These are phyloP conservation scores for Leccinum fuscescens DNA, from an alignment of 1,284 basidiomycete species.

Conservation along the genomic window DNA sequence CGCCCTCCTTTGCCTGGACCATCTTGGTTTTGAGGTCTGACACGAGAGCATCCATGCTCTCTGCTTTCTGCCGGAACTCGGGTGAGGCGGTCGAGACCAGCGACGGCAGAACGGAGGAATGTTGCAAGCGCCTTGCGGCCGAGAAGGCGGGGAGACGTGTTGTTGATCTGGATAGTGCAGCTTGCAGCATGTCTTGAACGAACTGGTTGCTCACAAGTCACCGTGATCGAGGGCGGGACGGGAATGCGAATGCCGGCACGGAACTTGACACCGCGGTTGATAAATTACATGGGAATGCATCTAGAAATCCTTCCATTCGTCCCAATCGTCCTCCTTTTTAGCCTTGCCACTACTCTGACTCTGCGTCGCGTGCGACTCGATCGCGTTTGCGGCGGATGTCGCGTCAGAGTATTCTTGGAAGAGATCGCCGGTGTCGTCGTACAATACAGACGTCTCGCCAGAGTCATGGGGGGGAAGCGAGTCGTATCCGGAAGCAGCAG, in stretches of 20 bases:
- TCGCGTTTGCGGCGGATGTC: slow-evolving; percentile 9
- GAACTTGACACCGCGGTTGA: slow-evolving; percentile 17
- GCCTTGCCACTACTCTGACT: slow-evolving; percentile 25
- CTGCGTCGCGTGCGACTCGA: slow-evolving; percentile 22
- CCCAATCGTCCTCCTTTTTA: slow-evolving; percentile 60
- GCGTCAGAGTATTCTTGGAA: slow-evolving; percentile 51
- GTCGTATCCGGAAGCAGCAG: slow-evolving; percentile 53
- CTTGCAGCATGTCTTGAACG: slow-evolving; percentile 23
- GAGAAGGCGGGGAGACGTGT: background rate
- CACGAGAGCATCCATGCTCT: slow-evolving; percentile 68
- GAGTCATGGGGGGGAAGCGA: slow-evolving; percentile 50
- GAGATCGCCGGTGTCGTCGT: slow-evolving; percentile 55
- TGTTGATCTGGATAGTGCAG: slow-evolving; percentile 17
- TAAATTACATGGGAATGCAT: slow-evolving; percentile 4
- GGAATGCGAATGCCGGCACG: slow-evolving; percentile 18
- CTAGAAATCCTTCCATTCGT: slow-evolving; percentile 79
- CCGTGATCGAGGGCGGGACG: background rate
- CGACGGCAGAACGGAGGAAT: slow-evolving; percentile 73
- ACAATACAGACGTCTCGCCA: slow-evolving; percentile 54
- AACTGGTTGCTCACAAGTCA: background rate
- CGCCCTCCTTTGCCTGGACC: slow-evolving; percentile 57
- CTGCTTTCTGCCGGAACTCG: slow-evolving; percentile 65
- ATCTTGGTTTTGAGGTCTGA: slow-evolving; percentile 60
- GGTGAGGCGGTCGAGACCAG: slow-evolving; percentile 64
- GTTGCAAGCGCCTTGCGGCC: slow-evolving; percentile 40